Base-by-base conservation (phyloP, 1,284 basidiomycete genomes). In the Papiliotrema laurentii region DNA sequence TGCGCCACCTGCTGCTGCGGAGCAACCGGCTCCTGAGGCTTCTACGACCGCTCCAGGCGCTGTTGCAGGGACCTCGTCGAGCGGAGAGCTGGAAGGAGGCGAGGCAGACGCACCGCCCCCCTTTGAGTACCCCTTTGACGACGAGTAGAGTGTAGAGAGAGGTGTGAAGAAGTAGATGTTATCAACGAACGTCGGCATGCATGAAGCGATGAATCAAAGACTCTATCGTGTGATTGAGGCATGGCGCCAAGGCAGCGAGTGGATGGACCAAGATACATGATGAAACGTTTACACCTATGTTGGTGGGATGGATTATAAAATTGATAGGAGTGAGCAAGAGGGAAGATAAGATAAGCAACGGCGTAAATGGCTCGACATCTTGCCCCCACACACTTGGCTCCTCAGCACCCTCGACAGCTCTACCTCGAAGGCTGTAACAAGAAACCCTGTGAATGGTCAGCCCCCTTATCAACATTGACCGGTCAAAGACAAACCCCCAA, bases 61-160 rank as follows among this genome's bases (percentile, higher is more conserved):
- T 30, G 60, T 55, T 24, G 55, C 59, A 7, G 63, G 75, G 71
- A 59, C 51, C 13, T 71, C 50, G 16, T 74, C 73, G 36, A 79
- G 84, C 36, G 49, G 36, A 60, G 83, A 83, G 7, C 71, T 87
- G 44, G 84, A 86, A 55, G 84, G 86, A 59, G 81, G 75, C 21
- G 89, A 92, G 66, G 85, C 83, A n/a, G 83, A 82, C 39, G 80
- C 83, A 21, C 90, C 90, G 56, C 79, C 79, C 63, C 69, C 72
- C 31, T 75, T 74, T 47, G 69, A 74, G 58, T 68, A 63, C 54
- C 61, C 63, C 38, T 71, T 71, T 59, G 62, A 70, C 46, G 63
- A 71, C 41, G 60, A 64, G 57, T n/a, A n/a, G n/a, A n/a, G n/a
- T n/a, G 27, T 19, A 45, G 28, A 49, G 50, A 40, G 21, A n/a